phyloP scores from a whole-genome alignment of 768 basidiomycete genomes.

The Lentinula edodes region DNA sequence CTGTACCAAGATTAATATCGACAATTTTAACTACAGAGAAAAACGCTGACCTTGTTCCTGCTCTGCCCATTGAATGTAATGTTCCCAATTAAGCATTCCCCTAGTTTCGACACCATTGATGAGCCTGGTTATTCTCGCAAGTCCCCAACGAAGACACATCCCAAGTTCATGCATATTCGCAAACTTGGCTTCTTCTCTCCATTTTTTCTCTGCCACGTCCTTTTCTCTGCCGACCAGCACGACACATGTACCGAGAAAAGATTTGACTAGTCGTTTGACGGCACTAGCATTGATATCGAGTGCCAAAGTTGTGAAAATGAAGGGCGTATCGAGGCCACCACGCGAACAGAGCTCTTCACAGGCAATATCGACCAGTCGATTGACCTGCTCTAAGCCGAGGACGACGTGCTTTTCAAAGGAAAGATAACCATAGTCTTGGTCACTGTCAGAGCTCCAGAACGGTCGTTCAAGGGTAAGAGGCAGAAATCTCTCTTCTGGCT shows the following conservation, averaged over 20 bases:
- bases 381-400: slow-evolving; percentile 69
- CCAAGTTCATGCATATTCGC: slow-evolving; percentile 85
- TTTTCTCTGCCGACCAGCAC: slow-evolving; percentile 22
- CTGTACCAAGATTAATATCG: slow-evolving; percentile 25
- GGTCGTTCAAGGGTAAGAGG: slow-evolving; percentile 5
- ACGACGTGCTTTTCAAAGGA: slow-evolving; percentile 69
- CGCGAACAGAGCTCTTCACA: slow-evolving; percentile 65
- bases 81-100: slow-evolving; percentile 82
- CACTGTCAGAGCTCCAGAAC: not conserved
- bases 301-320: slow-evolving; percentile 86
- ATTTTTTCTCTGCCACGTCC: slow-evolving; percentile 46
- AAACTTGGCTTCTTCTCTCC: slow-evolving; percentile 79
- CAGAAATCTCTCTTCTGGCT: not conserved
- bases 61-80: slow-evolving; percentile 76
- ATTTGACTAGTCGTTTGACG: slow-evolving; percentile 70
- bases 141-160: slow-evolving; percentile 90
- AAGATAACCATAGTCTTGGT: slow-evolving; percentile 58
- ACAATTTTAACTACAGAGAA: slow-evolving; percentile 11
- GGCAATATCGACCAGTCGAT: slow-evolving; percentile 65
- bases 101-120: slow-evolving; percentile 68
- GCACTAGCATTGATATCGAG: slow-evolving; percentile 77
- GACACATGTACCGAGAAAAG: slow-evolving; percentile 67
- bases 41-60: slow-evolving; percentile 69
- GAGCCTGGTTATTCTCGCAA: slow-evolving; percentile 72
- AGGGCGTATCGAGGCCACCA: slow-evolving; percentile 81